A percentile compares a stretch with the other conserved stretches of the same genome.
Conservation (phyloP, 1,284 basidiomycete genomes). For the Malassezia equina region DNA sequence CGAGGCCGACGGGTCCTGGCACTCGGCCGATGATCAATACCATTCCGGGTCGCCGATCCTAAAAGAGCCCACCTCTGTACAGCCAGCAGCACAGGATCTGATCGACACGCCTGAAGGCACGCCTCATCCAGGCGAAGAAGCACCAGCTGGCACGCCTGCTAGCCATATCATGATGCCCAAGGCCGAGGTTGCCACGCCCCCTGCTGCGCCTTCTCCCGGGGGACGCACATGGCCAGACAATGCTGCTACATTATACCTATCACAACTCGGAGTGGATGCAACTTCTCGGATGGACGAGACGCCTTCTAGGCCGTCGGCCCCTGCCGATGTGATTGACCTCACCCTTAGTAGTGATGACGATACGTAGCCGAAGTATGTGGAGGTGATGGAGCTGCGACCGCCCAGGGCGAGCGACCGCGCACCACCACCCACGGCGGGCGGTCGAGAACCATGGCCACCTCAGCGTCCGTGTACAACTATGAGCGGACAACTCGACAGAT, state of each 20-base stretch:
- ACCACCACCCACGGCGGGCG: not conserved
- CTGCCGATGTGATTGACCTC: slow-evolving; percentile 19
- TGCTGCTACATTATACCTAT: not conserved
- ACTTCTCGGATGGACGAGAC: not conserved
- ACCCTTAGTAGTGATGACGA: slow-evolving; percentile 18
- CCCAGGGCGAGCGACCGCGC: not conserved
- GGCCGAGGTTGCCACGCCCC: slow-evolving; percentile 1
- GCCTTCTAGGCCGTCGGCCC: not conserved
- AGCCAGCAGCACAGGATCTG: not conserved
- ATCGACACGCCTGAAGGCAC: not conserved
- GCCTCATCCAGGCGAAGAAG: not conserved
- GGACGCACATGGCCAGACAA: not conserved
- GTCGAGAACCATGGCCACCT: slow-evolving; percentile 30
- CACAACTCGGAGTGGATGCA: not conserved
- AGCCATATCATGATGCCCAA: not conserved
- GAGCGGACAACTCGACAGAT: slow-evolving; percentile 43
- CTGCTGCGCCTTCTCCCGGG: not conserved
- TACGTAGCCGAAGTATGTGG: not conserved
- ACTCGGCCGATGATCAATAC: slow-evolving; percentile 73
- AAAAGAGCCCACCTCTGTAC: not conserved
- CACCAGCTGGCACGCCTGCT: not conserved
- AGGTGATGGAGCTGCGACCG: not conserved
- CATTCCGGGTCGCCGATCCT: slow-evolving; percentile 2
- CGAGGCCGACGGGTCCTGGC: slow-evolving; percentile 90
- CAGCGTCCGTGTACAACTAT: slow-evolving; percentile 42